Evolutionary conservation across 2,329 filamentous ascomycete genomes (phyloP), one percentile per base, ranked within the genome.

Genomic region (Xylariomycetidae sp.): DNA sequence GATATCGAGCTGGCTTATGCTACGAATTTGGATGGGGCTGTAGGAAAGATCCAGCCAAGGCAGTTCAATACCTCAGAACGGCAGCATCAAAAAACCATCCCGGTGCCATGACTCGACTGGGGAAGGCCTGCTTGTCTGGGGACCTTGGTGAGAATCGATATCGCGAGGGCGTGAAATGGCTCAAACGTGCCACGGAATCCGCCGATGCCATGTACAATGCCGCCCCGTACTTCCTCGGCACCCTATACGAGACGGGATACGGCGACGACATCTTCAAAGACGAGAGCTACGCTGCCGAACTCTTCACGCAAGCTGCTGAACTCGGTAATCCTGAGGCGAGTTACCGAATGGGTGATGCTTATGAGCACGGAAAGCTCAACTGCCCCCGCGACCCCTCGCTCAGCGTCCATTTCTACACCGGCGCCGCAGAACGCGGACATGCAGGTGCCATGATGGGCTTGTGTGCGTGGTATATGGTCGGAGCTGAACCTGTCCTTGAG

Each of bases 1-100:
- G 83, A 22, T 98, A 96, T 62, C 85, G 92, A 35, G 84, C 90
- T 33, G 92, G 85, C 12, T 71, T 98, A 36, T 96, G 89, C 66
- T 97, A 97, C 64, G 92, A 98, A 61, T 97, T 96, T 61, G 92
- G 89, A 42, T 98, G 92, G 92, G 92, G 92, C 25, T 94, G 84
- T 52, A 81, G 88, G 37, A 88, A 88, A 53, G 88, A 96, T 53
- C 84, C 85, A 37, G 79, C 84, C 31, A 96, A 96, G 63, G 90
- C 92, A 27, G 85, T 94, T 2, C 89, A 97, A 57, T 98, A 92
- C 59, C 85, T 95, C 55, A 82, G 90, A 34, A 82, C 85, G 42
- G 85, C 89, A 8, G 89, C 92, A 3, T 86, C 89, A 6, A 97
- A 96, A 61, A 86, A 88, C 40, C 92, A 98, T 53, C 92, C 92